These are phyloP conservation scores for Scolecobasidium constrictum DNA, from an alignment of 2,329 filamentous ascomycete genomes.

Conservation along the genomic window DNA sequence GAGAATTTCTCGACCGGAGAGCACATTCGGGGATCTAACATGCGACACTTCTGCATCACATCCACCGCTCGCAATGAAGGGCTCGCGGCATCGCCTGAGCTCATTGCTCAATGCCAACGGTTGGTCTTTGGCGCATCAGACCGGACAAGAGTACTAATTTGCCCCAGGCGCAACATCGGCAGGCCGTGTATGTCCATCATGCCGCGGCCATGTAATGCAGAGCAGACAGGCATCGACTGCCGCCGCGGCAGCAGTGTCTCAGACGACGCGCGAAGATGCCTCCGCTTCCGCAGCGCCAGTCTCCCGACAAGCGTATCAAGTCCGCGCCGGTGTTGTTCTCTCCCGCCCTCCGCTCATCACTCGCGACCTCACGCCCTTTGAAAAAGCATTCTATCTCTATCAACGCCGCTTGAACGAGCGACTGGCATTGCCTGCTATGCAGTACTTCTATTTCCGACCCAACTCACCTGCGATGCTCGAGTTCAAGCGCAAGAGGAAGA, in stretches of 20 bases:
- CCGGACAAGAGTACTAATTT: conserved; percentile 4
- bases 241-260: conserved; percentile 22
- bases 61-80: not conserved
- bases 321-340: conserved; percentile 62
- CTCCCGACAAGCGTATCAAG: conserved; percentile 29
- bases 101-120: not conserved
- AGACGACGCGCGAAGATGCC: conserved; percentile 1
- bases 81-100: not conserved
- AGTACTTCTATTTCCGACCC: conserved; percentile 90
- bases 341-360: conserved; percentile 84
- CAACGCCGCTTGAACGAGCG: conserved; percentile 95
- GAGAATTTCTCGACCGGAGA: not conserved
- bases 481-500: conserved; percentile 77
- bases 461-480: conserved; percentile 76
- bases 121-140: not conserved
- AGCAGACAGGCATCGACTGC: conserved; percentile 25
- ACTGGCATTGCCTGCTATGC: conserved; percentile 73
- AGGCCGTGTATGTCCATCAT: conserved; percentile 33
- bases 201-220: conserved; percentile 27
- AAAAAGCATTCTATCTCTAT: conserved; percentile 91
- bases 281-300: conserved; percentile 25
- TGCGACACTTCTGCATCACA: not conserved
- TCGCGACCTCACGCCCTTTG: conserved; percentile 72
- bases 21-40: not conserved
- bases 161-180: conserved; percentile 2